These are phyloP conservation scores for Aspergillus amoenus DNA, from an alignment of 2,329 filamentous ascomycete genomes.

Conservation along the genomic window DNA sequence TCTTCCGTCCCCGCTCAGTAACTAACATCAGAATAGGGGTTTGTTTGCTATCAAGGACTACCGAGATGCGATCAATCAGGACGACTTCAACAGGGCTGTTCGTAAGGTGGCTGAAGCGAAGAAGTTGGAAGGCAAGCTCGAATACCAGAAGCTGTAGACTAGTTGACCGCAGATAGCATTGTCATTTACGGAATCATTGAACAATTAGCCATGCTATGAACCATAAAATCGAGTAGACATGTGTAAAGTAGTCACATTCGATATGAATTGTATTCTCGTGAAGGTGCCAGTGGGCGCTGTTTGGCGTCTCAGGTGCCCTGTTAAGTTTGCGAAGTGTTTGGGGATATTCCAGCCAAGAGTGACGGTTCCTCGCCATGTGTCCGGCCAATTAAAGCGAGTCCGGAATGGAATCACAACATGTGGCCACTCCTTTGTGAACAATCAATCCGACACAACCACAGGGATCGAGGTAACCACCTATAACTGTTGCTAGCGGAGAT, in stretches of 20 bases:
- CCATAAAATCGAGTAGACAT: neutral
- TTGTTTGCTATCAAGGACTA: conserved; percentile 99
- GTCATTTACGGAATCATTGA: conserved; percentile 18
- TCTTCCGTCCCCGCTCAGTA: neutral
- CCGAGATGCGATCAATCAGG: conserved; percentile 91
- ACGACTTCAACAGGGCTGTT: conserved; percentile 99
- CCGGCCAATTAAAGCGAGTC: conserved; percentile 9
- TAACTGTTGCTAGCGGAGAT: neutral
- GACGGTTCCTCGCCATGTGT: conserved; percentile 1
- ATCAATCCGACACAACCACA: neutral
- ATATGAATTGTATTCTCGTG: neutral
- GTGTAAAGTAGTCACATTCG: neutral
- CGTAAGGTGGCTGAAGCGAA: conserved; percentile 96
- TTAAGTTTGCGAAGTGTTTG: neutral
- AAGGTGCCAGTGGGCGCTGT: neutral
- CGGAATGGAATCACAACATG: conserved; percentile 9
- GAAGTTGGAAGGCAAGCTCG: conserved; percentile 97
- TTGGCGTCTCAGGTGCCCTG: neutral
- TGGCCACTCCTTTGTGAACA: conserved; percentile 9
- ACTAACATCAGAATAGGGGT: conserved; percentile 57
- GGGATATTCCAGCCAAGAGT: conserved; percentile 5
- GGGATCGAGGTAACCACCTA: neutral
- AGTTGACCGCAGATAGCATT: conserved; percentile 5
- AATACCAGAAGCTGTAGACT: conserved; percentile 87
- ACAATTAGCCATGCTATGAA: conserved; percentile 15